Conservation (phyloP, 2,329 filamentous ascomycete species). For the Cladosporium oxysporum region DNA sequence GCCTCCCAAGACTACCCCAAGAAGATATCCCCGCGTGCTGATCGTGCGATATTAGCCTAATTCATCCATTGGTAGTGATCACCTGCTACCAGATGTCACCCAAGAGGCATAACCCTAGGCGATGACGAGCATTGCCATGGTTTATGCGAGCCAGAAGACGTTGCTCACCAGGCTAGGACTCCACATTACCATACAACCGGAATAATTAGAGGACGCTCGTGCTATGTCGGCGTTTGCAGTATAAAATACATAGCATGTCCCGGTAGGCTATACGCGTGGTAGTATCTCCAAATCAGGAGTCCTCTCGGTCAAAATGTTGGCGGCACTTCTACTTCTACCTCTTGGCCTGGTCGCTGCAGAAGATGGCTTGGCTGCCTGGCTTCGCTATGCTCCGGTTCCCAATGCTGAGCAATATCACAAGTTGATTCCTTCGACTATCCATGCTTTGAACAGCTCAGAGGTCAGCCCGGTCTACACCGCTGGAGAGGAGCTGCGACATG, state of each 20-base stretch:
- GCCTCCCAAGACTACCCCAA: slow-evolving; percentile 4
- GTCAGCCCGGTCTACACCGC: slow-evolving; percentile 61
- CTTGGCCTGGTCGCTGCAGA: slow-evolving; percentile 52
- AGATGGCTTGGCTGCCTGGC: slow-evolving; percentile 63
- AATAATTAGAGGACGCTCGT: not conserved
- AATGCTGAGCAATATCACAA: slow-evolving; percentile 39
- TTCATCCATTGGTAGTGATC: not conserved
- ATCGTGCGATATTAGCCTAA: slow-evolving; percentile 4
- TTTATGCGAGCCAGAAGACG: not conserved
- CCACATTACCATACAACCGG: not conserved
- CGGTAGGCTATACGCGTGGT: not conserved
- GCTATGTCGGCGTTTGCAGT: not conserved
- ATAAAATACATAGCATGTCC: not conserved
- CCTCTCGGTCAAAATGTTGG: slow-evolving; percentile 6
- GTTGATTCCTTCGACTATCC: slow-evolving; percentile 50
- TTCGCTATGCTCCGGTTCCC: slow-evolving; percentile 62
- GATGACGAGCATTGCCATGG: not conserved
- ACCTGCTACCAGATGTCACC: not conserved
- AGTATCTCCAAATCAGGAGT: not conserved
- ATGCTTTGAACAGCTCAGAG: slow-evolving; percentile 52
- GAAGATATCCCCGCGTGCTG: not conserved
- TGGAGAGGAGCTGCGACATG: slow-evolving; percentile 54
- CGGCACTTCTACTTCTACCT: slow-evolving; percentile 14
- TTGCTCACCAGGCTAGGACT: not conserved
- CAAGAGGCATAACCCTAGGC: not conserved